Evolutionary conservation across 768 basidiomycete species (phyloP).

Genomic region (Pisolithus tinctorius): DNA sequence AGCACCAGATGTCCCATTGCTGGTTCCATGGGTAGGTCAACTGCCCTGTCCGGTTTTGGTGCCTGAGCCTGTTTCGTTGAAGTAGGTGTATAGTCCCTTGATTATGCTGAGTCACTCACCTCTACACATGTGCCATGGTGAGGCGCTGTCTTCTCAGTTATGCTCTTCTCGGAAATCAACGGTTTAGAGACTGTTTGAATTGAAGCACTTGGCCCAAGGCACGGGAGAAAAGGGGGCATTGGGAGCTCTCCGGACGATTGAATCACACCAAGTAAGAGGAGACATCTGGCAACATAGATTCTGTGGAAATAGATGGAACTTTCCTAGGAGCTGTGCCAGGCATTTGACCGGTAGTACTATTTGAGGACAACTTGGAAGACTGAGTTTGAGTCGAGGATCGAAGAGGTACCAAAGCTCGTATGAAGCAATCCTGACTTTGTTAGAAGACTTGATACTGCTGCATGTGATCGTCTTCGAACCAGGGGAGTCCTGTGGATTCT

Average conservation of each 20-base stretch:
- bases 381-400: not conserved
- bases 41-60: not conserved
- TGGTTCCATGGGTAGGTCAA: too few relatives aligned
- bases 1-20: not conserved
- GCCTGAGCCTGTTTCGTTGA: too few relatives aligned
- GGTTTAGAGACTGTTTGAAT: too few relatives aligned
- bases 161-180: too few relatives aligned
- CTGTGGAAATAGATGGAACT: not conserved
- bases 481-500: not conserved
- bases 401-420: not conserved
- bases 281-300: constrained; percentile 16
- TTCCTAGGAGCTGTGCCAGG: not conserved
- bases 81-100: too few relatives aligned
- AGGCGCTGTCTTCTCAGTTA: not conserved
- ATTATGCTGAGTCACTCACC: too few relatives aligned
- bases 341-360: not conserved
- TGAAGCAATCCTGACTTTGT: not conserved
- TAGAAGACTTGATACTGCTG: not conserved
- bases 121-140: too few relatives aligned
- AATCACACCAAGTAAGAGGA: constrained; percentile 19
- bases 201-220: constrained; percentile 4
- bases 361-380: not conserved
- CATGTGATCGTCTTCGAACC: not conserved
- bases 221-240: constrained; percentile 20
- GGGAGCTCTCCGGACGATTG: constrained; percentile 12